A percentile compares a stretch with the other conserved stretches of the same genome.
Conservation (phyloP, 208 protist species). For the Leishmania lainsoni region DNA sequence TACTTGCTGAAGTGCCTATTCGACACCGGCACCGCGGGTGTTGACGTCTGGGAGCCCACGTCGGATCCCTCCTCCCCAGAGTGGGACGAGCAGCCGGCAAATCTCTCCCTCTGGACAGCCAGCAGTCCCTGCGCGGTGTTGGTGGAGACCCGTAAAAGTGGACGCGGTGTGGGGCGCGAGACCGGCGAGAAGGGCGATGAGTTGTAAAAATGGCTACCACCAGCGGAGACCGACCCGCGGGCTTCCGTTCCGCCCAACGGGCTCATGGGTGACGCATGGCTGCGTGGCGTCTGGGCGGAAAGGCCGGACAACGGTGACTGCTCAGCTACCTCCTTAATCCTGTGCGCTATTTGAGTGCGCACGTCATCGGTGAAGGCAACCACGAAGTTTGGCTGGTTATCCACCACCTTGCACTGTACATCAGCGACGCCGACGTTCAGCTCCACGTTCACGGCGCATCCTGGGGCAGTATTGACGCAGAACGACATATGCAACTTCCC, state of each 20-base stretch:
- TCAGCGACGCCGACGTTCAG: constrained; percentile 77
- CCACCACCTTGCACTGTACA: constrained; percentile 75
- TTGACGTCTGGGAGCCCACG: constrained; percentile 11
- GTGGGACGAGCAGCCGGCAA: constrained; percentile 7
- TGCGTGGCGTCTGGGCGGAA: constrained; percentile 4
- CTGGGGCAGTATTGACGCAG: constrained; percentile 57
- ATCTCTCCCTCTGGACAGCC: constrained; percentile 16
- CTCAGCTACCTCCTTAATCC: constrained; percentile 64
- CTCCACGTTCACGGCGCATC: constrained; percentile 64
- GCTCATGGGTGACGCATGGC: constrained; percentile 8
- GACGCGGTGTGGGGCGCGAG: constrained; percentile 15
- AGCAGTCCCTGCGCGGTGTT: constrained; percentile 21
- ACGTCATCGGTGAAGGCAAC: constrained; percentile 79
- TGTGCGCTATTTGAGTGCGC: constrained; percentile 57
- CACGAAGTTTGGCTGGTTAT: constrained; percentile 77
- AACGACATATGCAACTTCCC: constrained; percentile 79
- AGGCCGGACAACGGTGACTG: constrained; percentile 7
- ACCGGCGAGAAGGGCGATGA: constrained; percentile 21
- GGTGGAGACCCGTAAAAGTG: constrained; percentile 23
- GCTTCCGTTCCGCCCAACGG: constrained; percentile 7
- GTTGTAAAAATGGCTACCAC: constrained; percentile 41
- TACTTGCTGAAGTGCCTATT: constrained; percentile 5
- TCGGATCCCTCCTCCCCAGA: constrained; percentile 24
- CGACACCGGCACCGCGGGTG: background rate
- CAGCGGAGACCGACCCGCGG: background rate